Percentiles rank a stretch among this genome's conserved stretches.
phyloP scores from a whole-genome alignment of 495 filamentous ascomycete genomes.

The Talaromyces nanjingensis region DNA sequence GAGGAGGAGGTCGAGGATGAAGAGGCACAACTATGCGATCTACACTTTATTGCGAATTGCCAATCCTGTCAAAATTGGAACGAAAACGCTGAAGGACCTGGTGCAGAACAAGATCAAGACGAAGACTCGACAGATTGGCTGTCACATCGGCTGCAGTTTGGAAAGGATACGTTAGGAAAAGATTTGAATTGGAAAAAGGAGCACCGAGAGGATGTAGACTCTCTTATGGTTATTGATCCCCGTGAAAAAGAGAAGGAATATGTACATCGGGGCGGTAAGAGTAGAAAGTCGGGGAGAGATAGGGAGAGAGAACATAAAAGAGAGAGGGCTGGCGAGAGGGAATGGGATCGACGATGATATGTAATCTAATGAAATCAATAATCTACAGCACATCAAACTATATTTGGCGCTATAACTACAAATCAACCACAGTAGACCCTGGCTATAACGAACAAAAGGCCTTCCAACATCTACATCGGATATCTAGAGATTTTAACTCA shows the following conservation, averaged over 20 bases:
- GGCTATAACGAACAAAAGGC: too few relatives aligned
- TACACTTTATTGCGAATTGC: slow-evolving; percentile 91
- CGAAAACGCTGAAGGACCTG: slow-evolving; percentile 29
- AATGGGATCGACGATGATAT: slow-evolving; percentile 26
- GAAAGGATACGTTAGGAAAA: slow-evolving; percentile 85
- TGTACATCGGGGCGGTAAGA: slow-evolving; percentile 12
- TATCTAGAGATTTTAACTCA: too few relatives aligned
- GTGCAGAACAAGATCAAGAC: slow-evolving; percentile 49
- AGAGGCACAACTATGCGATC: slow-evolving; percentile 70
- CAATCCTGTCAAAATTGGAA: slow-evolving; percentile 85
- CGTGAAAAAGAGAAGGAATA: slow-evolving; percentile 74
- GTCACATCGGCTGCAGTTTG: slow-evolving; percentile 71
- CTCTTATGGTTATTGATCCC: slow-evolving; percentile 92
- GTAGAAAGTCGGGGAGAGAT: slow-evolving; percentile 29
- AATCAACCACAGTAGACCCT: background rate
- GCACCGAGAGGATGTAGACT: slow-evolving; percentile 79
- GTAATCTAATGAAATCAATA: background rate
- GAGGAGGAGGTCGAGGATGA: slow-evolving; percentile 47
- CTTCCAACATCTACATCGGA: too few relatives aligned
- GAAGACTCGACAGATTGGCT: slow-evolving; percentile 53
- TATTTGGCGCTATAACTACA: background rate
- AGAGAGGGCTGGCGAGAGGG: slow-evolving; percentile 27
- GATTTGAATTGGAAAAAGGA: slow-evolving; percentile 84
- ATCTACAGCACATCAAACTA: background rate
- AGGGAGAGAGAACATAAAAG: slow-evolving; percentile 34